Evolutionary conservation across 2,329 filamentous ascomycete genomes (phyloP).

Genomic region (Calycina herbarum): DNA sequence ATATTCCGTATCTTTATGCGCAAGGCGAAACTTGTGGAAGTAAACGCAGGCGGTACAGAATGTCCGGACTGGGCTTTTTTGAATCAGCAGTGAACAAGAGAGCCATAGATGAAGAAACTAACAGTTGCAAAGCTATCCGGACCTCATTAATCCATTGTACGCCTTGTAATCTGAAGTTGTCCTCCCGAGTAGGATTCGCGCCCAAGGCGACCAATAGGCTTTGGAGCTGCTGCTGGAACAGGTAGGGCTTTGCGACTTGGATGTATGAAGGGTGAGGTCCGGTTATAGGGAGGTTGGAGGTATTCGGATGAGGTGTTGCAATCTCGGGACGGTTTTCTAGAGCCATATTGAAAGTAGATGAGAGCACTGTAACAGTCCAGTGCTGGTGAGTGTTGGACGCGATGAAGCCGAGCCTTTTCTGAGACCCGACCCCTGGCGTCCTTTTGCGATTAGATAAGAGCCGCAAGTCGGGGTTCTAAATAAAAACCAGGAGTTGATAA

Average conservation of each 20-base stretch:
- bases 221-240: constrained; percentile 78
- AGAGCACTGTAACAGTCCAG: neutral
- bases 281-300: constrained; percentile 15
- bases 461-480: neutral
- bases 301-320: neutral
- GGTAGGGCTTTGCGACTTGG: constrained; percentile 62
- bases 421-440: neutral
- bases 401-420: neutral
- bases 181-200: constrained; percentile 76
- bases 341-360: constrained; percentile 22
- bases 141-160: constrained; percentile 88
- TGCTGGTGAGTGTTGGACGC: neutral
- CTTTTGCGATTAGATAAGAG: neutral
- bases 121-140: constrained; percentile 76
- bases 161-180: constrained; percentile 78
- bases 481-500: neutral
- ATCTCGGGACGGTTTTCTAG: constrained; percentile 18
- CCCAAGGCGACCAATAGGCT: constrained; percentile 68
- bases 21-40: constrained; percentile 89
- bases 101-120: constrained; percentile 39
- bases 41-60: constrained; percentile 90
- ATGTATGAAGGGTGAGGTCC: constrained; percentile 39
- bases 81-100: constrained; percentile 11
- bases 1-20: constrained; percentile 83
- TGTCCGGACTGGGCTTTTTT: constrained; percentile 75